phyloP scores from a whole-genome alignment of 1,284 basidiomycete species.

The Entoloma clypeatum region DNA sequence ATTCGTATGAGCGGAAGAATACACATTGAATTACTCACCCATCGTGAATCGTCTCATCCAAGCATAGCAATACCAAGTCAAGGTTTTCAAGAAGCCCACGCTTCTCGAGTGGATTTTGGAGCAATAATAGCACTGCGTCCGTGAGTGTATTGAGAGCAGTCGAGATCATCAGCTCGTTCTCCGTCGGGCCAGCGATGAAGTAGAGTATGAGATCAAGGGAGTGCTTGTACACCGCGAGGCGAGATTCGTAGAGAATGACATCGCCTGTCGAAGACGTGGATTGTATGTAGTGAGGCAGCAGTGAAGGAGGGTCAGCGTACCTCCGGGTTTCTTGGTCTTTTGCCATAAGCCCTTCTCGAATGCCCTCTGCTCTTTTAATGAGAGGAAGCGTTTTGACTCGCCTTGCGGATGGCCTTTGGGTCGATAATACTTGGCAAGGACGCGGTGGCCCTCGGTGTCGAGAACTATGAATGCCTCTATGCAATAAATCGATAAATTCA shows the following conservation, averaged over 20 bases:
- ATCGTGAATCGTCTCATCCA: conserved; percentile 98
- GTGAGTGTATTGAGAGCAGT: conserved; percentile 80
- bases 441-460: conserved; percentile 93
- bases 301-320: conserved; percentile 43
- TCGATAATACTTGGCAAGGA: conserved; percentile 94
- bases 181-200: conserved; percentile 83
- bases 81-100: conserved; percentile 92
- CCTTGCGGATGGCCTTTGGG: conserved; percentile 65
- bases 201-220: conserved; percentile 96
- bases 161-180: conserved; percentile 97
- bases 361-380: conserved; percentile 88
- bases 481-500: conserved; percentile 86
- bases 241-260: conserved; percentile 89
- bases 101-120: conserved; percentile 95
- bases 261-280: conserved; percentile 71
- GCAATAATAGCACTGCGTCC: conserved; percentile 82
- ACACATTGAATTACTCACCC: conserved; percentile 63
- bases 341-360: conserved; percentile 96
- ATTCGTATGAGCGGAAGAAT: neutral
- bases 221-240: conserved; percentile 91
- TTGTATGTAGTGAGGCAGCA: too few relatives aligned
- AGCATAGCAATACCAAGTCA: conserved; percentile 87
- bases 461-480: conserved; percentile 87
- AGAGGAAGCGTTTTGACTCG: conserved; percentile 62
- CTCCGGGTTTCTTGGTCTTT: conserved; percentile 90